phyloP scores from a whole-genome alignment of 2,329 filamentous ascomycete genomes.

The Calonectria pseudoreteaudii region DNA sequence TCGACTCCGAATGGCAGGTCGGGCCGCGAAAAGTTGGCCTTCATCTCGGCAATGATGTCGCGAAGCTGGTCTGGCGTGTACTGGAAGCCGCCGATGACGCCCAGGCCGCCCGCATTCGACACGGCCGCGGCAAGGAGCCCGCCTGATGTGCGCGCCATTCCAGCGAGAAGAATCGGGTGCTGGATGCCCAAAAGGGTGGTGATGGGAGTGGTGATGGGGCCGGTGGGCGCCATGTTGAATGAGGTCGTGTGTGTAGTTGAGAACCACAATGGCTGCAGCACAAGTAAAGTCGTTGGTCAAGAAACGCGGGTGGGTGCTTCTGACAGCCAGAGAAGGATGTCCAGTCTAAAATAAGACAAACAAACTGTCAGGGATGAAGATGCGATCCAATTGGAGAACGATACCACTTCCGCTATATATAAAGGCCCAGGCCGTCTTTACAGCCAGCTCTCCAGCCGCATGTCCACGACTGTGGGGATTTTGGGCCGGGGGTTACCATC shows the following conservation, averaged over 20 bases:
- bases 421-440: neutral
- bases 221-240: conserved; percentile 53
- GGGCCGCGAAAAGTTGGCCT: conserved; percentile 74
- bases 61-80: conserved; percentile 82
- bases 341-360: neutral
- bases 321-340: neutral
- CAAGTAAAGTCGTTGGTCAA: neutral
- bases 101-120: conserved; percentile 88
- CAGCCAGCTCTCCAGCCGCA: neutral
- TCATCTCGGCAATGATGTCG: conserved; percentile 87
- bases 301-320: neutral
- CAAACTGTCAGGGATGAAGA: neutral
- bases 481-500: conserved; percentile 13
- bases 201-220: conserved; percentile 79
- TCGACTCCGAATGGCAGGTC: conserved; percentile 90
- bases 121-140: conserved; percentile 85
- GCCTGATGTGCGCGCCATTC: conserved; percentile 90
- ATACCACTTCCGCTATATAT: neutral
- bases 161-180: conserved; percentile 91
- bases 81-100: conserved; percentile 78
- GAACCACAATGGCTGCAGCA: neutral
- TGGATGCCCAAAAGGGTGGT: conserved; percentile 83
- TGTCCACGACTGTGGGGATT: neutral
- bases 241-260: neutral
- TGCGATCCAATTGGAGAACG: neutral